Percentiles rank a stretch among this genome's conserved stretches.
These are phyloP conservation scores for Penicillium occitanis DNA, from an alignment of 2,329 filamentous ascomycete species.

Conservation along the genomic window DNA sequence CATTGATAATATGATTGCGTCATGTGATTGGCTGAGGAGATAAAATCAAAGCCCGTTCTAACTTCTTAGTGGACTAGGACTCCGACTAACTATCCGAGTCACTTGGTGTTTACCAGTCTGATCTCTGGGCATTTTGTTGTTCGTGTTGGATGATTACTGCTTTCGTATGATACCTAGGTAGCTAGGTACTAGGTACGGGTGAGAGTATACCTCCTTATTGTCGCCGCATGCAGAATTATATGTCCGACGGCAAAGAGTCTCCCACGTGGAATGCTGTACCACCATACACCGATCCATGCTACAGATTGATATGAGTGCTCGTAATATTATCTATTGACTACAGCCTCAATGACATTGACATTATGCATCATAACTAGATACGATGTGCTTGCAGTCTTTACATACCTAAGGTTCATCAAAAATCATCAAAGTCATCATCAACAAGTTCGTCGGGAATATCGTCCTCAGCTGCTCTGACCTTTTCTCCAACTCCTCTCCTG, in stretches of 20 bases:
- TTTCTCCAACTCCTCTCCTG: constrained; percentile 35
- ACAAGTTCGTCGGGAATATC: constrained; percentile 16
- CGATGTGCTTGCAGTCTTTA: not conserved
- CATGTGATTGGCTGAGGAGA: not conserved
- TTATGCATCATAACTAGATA: not conserved
- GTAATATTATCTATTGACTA: not conserved
- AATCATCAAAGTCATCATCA: constrained; percentile 20
- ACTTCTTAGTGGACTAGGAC: too few relatives aligned
- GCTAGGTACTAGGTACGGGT: not conserved
- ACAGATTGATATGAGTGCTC: not conserved
- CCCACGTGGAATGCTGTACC: constrained; percentile 3
- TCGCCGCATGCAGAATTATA: not conserved
- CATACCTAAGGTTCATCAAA: not conserved
- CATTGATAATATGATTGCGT: not conserved
- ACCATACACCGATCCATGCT: not conserved
- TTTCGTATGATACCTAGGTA: not conserved
- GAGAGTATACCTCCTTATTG: not conserved
- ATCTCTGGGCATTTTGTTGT: not conserved
- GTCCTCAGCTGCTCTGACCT: not conserved
- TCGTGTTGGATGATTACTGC: not conserved
- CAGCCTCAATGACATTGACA: not conserved
- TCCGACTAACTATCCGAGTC: not conserved
- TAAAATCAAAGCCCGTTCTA: not conserved
- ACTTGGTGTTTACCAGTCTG: not conserved
- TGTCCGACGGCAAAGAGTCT: not conserved